Base-by-base conservation (phyloP, 176 grass and related monocot species). In the Cymbopogon citratus region DNA sequence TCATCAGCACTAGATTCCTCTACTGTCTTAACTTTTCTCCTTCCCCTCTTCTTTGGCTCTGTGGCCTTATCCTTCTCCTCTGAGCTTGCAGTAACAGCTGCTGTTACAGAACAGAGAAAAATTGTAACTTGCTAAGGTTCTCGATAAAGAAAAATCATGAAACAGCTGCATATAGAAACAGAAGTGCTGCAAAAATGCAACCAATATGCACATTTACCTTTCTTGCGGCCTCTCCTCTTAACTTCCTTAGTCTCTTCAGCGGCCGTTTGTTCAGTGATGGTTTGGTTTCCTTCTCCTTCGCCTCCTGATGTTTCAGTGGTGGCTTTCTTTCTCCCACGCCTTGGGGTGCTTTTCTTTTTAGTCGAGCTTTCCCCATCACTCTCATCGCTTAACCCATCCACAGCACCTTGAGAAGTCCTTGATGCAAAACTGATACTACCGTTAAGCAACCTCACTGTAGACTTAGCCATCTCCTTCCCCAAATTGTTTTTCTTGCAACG, bases 21-120 rank as follows among this genome's bases (percentile, higher is more conserved):
- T 43, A 44, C 63, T 12, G 8, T 11, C 33, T 80, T 86, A 78
- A 83, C 8, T 85, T 85, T 90, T 83, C 34, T 87, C 44, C 87
- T 85, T 72, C 79, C 82, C 86, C 89, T 88, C 60, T 90, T 89
- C 86, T 90, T 89, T 51, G 86, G 79, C 56, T 83, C 81, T 74
- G 87, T 89, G 59, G 69, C 39, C 14, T 87, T 75, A 67, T 69
- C 84, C 63, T 77, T 79, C 71, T 87, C 92, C 5, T 40, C 26
- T 5, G 79, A 84, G 9, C 25, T 79, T 82, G 81, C 43, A 35
- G n/a, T 60, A 25, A 44, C 10, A 76, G 66, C 51, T 82, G 81
- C 80, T 95, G 59, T 63, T 81, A 69, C 19, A 83, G 6, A 70
- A n/a, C 57, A 69, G 62, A 71, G 9, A 73, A 74, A 66, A 83